phyloP scores from a whole-genome alignment of 1,284 basidiomycete species.

The Boletellus deceptivus region DNA sequence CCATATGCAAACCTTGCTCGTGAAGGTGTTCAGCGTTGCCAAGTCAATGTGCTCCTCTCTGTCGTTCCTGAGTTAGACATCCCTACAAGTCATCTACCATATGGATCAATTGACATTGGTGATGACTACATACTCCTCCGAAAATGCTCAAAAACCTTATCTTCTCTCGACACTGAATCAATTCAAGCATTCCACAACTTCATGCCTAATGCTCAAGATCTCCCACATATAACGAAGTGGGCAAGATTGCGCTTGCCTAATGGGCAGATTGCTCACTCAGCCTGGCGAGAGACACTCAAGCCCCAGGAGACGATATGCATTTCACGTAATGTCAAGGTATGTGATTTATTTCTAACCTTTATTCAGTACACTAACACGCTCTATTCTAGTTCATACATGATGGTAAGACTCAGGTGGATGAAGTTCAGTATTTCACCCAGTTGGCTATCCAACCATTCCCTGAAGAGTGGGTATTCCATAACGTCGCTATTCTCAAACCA shows the following conservation, averaged over 20 bases:
- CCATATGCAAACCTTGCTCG: neutral
- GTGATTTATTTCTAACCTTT: no score
- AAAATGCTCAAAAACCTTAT: neutral
- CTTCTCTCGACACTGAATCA: no score
- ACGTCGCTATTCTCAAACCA: neutral
- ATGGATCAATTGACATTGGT: neutral
- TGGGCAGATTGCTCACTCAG: neutral
- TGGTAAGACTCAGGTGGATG: neutral
- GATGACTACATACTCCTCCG: neutral
- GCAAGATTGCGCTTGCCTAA: neutral
- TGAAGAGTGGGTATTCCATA: neutral
- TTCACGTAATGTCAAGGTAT: neutral
- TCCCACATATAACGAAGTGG: no score
- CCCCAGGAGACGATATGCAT: no score
- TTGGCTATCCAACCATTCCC: neutral
- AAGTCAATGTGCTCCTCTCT: neutral
- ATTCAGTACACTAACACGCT: no score
- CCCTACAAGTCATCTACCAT: neutral
- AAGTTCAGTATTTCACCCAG: constrained; percentile 2
- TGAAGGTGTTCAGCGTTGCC: neutral
- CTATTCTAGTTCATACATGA: neutral
- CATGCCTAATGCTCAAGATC: no score
- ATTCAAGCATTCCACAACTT: no score
- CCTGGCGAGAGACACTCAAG: neutral
- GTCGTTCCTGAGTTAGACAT: neutral